Evolutionary conservation across 2,329 filamentous ascomycete species (phyloP).

Genomic region (Colletotrichum sp.): DNA sequence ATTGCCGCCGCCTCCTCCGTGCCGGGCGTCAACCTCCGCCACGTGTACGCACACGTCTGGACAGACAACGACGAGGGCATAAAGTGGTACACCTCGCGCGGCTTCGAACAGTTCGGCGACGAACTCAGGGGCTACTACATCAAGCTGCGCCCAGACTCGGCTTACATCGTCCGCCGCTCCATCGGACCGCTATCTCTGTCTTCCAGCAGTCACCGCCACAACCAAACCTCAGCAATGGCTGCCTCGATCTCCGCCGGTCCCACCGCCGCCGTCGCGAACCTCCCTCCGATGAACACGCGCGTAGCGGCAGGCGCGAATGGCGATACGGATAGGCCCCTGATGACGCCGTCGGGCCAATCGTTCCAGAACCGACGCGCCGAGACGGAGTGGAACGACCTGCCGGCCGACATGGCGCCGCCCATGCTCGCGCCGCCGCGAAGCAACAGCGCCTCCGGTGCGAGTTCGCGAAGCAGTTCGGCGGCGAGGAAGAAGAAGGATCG

Average conservation of each 20-base stretch:
- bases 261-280: conserved; percentile 36
- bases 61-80: conserved; percentile 68
- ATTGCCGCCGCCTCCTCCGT: conserved; percentile 42
- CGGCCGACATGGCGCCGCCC: conserved; percentile 57
- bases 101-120: conserved; percentile 55
- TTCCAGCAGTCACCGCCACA: neutral
- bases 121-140: conserved; percentile 66
- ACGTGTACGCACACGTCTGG: conserved; percentile 72
- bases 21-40: conserved; percentile 41
- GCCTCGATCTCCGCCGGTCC: conserved; percentile 22
- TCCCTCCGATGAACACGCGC: conserved; percentile 26
- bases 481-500: conserved; percentile 64
- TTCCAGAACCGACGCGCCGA: conserved; percentile 65
- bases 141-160: conserved; percentile 65
- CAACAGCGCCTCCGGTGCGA: conserved; percentile 42
- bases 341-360: conserved; percentile 42
- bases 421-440: conserved; percentile 29
- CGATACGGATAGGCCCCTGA: neutral
- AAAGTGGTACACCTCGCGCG: conserved; percentile 65
- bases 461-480: conserved; percentile 62
- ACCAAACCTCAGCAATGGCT: neutral
- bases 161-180: conserved; percentile 61
- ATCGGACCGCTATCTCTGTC: conserved; percentile 32
- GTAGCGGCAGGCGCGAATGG: conserved; percentile 10
- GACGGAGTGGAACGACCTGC: conserved; percentile 71